Base-by-base conservation (phyloP, 495 filamentous ascomycete genomes). In the Neurospora sp. region DNA sequence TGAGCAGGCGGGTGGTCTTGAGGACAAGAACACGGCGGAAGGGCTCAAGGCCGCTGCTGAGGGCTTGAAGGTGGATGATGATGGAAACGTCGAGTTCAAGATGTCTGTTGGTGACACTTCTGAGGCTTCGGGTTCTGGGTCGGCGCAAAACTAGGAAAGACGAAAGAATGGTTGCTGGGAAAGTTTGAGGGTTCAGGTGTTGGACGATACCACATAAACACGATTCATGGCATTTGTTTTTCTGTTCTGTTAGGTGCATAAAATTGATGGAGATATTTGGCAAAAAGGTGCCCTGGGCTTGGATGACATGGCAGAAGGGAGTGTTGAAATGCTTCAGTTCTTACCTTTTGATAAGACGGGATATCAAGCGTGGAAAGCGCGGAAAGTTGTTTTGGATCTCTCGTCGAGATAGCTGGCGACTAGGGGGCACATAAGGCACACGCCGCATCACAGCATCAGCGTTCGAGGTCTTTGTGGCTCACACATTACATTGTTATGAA, bases 1-100 rank as follows among this genome's bases (percentile, higher is more conserved):
- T 41, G 81, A 84, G 69, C 83, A 87, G 70, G 85, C 85, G 37
- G 86, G 83, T 69, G 83, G 81, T n/a, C 71, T 91, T 48, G 89
- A 91, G 76, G 83, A 83, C 41, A 85, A 82, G 42, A 83, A 88
- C 59, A 81, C 74, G 22, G 76, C 81, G 45, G 79, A 82, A 37
- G 82, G 79, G 4, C 42, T 82, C 37, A 76, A 71, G 6, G 74
- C 40, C 1, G 77, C 77, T 5, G 75, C 77, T 12, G 79, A 72
- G 53, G 70, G 77, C 18, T 74, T 77, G 20, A 70, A 81, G 73
- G 59, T 81, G 40, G 73, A 79, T 20, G 78, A 77, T 48, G 74
- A 74, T 40, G 79, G 74, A 6, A 75, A 75, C 4, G 76, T 31
- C 18, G 68, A 72, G 40, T 22, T 31, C 20, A 31, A 65, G 53